Evolutionary conservation across 768 basidiomycete genomes (phyloP).

Genomic region (Lactarius vividus): DNA sequence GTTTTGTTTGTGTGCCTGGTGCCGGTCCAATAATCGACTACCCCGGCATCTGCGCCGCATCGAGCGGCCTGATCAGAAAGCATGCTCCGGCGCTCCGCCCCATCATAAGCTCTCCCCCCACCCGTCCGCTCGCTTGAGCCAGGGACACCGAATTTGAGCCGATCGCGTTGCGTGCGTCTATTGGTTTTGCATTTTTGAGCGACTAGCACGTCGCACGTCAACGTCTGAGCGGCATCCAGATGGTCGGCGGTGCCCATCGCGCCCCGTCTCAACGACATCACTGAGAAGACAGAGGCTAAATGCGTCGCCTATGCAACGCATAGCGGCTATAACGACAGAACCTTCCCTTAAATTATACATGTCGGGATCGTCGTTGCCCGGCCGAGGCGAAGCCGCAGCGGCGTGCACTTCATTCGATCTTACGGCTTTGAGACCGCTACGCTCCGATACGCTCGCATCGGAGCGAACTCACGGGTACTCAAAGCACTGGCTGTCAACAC

Average conservation of each 20-base stretch:
- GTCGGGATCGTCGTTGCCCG: conserved; percentile 19
- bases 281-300: conserved; percentile 17
- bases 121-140: conserved; percentile 6
- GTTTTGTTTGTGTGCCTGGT: conserved; percentile 19
- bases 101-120: conserved; percentile 8
- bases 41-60: conserved; percentile 24
- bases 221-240: background rate
- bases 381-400: conserved; percentile 16
- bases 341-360: conserved; percentile 21
- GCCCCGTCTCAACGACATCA: conserved; percentile 12
- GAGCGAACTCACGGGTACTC: conserved; percentile 1
- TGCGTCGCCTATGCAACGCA: conserved; percentile 24
- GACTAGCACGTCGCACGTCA: conserved; percentile 18
- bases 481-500: conserved; percentile 3
- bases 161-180: conserved; percentile 8
- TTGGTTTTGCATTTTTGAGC: background rate
- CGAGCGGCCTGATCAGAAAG: conserved; percentile 19
- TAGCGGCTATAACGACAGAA: conserved; percentile 17
- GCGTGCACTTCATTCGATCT: background rate
- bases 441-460: conserved; percentile 13
- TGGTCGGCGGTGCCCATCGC: conserved; percentile 5
- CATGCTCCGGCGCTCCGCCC: conserved; percentile 23
- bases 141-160: conserved; percentile 3
- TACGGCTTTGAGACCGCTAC: background rate
- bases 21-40: conserved; percentile 9